Evolutionary conservation across 805 yeast species (phyloP).

Genomic region (Cyberlindnera meyerae): DNA sequence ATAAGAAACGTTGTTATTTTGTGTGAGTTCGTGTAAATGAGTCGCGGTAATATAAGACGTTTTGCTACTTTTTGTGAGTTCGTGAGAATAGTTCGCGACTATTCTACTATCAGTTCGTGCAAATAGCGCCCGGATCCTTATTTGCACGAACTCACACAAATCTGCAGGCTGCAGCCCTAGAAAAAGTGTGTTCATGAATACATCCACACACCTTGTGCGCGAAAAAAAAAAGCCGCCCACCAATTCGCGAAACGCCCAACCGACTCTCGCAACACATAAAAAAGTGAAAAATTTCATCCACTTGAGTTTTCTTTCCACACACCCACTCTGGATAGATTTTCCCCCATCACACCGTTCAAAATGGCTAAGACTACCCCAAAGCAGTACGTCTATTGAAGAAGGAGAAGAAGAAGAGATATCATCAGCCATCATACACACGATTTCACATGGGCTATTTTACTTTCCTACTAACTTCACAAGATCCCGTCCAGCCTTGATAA

Average conservation of each 20-base stretch:
- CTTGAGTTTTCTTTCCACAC: background rate
- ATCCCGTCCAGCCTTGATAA: conserved; percentile 17
- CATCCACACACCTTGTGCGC: background rate
- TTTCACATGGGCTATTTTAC: no score
- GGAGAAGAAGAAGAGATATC: background rate
- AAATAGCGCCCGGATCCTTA: no score
- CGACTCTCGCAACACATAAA: background rate
- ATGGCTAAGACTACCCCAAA: conserved; percentile 29
- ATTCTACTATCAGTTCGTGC: no score
- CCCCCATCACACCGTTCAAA: conserved; percentile 4
- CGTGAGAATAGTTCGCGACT: no score
- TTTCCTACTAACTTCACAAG: conserved; percentile 6
- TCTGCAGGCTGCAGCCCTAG: no score
- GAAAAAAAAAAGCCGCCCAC: background rate
- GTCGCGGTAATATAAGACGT: no score
- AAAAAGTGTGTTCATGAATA: no score
- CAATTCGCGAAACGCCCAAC: no score
- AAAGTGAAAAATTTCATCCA: conserved; percentile 11
- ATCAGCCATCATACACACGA: background rate
- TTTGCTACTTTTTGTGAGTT: no score
- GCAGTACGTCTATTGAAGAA: conserved; percentile 22
- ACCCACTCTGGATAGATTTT: background rate
- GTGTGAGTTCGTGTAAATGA: no score
- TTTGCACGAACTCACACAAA: no score
- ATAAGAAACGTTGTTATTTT: no score